Evolutionary conservation across 1,139 yeast genomes (phyloP).

Genomic region (Ogataea hybrid): DNA sequence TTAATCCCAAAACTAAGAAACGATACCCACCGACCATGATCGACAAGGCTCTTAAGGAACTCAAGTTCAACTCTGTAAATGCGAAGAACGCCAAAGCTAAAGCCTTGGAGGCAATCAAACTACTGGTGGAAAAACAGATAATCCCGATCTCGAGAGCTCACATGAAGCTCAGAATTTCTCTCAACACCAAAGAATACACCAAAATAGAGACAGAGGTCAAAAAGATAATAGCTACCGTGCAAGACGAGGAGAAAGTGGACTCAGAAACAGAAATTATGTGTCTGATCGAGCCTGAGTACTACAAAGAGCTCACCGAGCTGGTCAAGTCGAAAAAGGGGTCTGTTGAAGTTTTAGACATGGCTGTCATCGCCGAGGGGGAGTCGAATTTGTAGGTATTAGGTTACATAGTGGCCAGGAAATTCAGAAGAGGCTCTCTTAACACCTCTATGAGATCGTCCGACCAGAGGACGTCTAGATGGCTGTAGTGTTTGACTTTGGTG

Average conservation of each 20-base stretch:
- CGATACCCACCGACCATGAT: conserved; percentile 95
- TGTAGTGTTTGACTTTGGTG: conserved; percentile 45
- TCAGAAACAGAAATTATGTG: conserved; percentile 63
- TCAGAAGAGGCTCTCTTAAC: conserved; percentile 37
- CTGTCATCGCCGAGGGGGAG: conserved; percentile 68
- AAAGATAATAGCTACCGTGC: conserved; percentile 27
- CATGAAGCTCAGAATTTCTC: conserved; percentile 73
- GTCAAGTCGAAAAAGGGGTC: conserved; percentile 58
- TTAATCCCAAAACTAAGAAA: conserved; percentile 84
- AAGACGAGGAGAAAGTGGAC: conserved; percentile 28
- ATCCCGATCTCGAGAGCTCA: conserved; percentile 94
- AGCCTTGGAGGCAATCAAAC: conserved; percentile 87
- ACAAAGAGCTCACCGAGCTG: conserved; percentile 64
- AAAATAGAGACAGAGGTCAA: conserved; percentile 18
- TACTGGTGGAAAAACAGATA: conserved; percentile 71
- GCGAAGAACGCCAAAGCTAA: conserved; percentile 69
- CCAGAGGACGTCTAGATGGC: conserved; percentile 58
- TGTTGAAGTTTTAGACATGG: conserved; percentile 87
- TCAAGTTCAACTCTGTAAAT: conserved; percentile 80
- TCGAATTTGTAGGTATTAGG: conserved; percentile 13
- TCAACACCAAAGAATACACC: conserved; percentile 41
- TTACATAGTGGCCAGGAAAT: conserved; percentile 20
- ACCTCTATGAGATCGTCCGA: conserved; percentile 43
- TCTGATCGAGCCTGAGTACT: conserved; percentile 85
- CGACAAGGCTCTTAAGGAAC: conserved; percentile 77